Conservation (phyloP, 208 protist genomes). For the Crithidia brevicula region DNA sequence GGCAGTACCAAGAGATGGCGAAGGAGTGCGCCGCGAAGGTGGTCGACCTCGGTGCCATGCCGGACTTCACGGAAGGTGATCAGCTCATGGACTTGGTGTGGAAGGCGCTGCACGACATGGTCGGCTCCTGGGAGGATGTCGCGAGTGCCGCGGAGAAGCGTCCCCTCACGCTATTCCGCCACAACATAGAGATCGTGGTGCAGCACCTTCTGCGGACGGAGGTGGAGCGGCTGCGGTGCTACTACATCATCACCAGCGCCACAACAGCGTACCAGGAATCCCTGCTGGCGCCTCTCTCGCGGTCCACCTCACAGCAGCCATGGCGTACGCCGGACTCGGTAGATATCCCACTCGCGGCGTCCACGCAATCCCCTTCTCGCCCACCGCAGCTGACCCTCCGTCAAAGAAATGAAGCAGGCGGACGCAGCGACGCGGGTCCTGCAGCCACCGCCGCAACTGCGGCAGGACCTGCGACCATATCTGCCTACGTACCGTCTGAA, state of each 20-base stretch:
- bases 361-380: not conserved
- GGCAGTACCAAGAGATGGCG: constrained; percentile 75
- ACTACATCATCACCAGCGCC: constrained; percentile 56
- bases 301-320: constrained; percentile 7
- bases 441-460: not conserved
- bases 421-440: not conserved
- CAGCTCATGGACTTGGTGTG: constrained; percentile 74
- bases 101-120: constrained; percentile 62
- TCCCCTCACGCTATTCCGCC: constrained; percentile 48
- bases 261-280: constrained; percentile 32
- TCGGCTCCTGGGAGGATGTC: constrained; percentile 34
- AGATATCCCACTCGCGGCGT: constrained; percentile 6
- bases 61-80: constrained; percentile 73
- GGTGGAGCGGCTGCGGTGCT: constrained; percentile 71
- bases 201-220: constrained; percentile 66
- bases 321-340: constrained; percentile 18
- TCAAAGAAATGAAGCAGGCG: too few relatives aligned
- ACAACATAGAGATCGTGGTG: constrained; percentile 72
- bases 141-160: constrained; percentile 16
- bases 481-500: constrained; percentile 49
- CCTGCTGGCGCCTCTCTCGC: constrained; percentile 11
- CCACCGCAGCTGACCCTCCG: not conserved
- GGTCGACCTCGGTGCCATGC: constrained; percentile 25
- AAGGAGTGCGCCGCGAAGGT: constrained; percentile 40
- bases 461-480: not conserved